Percentiles rank a stretch among this genome's conserved stretches.
Conservation (phyloP, 2,329 filamentous ascomycete species). For the Calonectria pseudoturangicola region DNA sequence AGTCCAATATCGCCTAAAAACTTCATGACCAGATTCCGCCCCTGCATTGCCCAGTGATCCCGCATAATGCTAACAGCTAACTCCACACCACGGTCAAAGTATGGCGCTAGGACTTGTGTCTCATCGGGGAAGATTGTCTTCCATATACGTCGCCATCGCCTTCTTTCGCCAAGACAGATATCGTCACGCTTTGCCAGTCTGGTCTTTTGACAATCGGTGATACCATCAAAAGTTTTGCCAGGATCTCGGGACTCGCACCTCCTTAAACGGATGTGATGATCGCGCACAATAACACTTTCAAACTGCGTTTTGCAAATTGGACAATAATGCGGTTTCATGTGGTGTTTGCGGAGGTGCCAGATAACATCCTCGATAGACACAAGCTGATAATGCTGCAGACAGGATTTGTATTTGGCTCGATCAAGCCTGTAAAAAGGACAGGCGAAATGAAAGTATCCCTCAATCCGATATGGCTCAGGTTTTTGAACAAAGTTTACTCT, state of each 20-base stretch:
- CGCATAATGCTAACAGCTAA: neutral
- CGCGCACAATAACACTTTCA: neutral
- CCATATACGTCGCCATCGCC: slow-evolving; percentile 3
- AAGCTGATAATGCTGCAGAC: neutral
- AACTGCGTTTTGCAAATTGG: slow-evolving; percentile 9
- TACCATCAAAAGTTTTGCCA: neutral
- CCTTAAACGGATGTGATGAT: neutral
- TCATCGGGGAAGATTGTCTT: neutral
- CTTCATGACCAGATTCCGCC: too few relatives aligned
- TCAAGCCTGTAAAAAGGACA: neutral
- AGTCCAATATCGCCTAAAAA: too few relatives aligned
- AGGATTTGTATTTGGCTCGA: neutral
- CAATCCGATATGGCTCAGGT: neutral
- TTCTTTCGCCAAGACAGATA: neutral
- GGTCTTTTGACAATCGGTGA: neutral
- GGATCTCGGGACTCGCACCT: neutral
- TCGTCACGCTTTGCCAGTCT: neutral
- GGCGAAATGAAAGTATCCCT: slow-evolving; percentile 14
- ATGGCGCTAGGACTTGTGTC: neutral
- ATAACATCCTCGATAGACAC: slow-evolving; percentile 7
- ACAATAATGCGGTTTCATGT: slow-evolving; percentile 3
- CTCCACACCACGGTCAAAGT: neutral
- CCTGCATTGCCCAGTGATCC: neutral
- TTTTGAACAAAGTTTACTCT: neutral
- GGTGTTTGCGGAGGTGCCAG: neutral